A percentile compares a stretch with the other conserved stretches of the same genome.
Evolutionary conservation across 495 filamentous ascomycete genomes (phyloP).

Genomic region (Neurospora tetrasperma): DNA sequence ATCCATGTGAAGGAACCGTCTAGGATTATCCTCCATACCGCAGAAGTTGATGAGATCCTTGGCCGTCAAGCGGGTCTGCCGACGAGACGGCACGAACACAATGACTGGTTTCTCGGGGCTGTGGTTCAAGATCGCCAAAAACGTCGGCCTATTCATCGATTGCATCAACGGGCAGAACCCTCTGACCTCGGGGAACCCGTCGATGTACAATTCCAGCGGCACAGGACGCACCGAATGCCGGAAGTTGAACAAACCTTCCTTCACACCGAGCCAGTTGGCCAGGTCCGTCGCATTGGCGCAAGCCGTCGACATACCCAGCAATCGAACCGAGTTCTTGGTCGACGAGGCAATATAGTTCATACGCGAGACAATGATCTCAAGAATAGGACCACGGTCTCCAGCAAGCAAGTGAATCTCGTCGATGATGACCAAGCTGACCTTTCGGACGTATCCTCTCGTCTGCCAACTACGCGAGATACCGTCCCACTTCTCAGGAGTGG

Average conservation of each 20-base stretch:
- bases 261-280: conserved; percentile 94
- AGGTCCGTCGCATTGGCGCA: conserved; percentile 93
- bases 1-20: conserved; percentile 83
- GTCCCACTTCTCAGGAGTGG: conserved; percentile 98
- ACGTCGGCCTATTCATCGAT: conserved; percentile 96
- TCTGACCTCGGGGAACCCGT: conserved; percentile 89
- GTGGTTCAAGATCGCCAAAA: conserved; percentile 90
- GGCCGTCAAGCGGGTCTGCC: conserved; percentile 90
- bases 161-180: conserved; percentile 98
- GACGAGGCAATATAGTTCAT: conserved; percentile 99
- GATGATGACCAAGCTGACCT: conserved; percentile 95
- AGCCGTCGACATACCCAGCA: conserved; percentile 97
- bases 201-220: conserved; percentile 90
- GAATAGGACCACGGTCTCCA: conserved; percentile 89
- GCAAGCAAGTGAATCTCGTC: conserved; percentile 97
- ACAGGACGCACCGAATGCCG: conserved; percentile 96
- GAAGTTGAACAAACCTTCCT: conserved; percentile 96
- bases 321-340: conserved; percentile 71
- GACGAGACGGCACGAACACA: conserved; percentile 91
- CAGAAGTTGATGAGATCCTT: conserved; percentile 95
- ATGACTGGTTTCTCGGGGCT: conserved; percentile 95
- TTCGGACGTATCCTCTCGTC: conserved; percentile 86
- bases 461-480: conserved; percentile 98
- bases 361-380: conserved; percentile 97
- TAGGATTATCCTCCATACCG: conserved; percentile 95